Evolutionary conservation across 148 eudicot species (phyloP).

Genomic region (Rhododendron mucronatum): DNA sequence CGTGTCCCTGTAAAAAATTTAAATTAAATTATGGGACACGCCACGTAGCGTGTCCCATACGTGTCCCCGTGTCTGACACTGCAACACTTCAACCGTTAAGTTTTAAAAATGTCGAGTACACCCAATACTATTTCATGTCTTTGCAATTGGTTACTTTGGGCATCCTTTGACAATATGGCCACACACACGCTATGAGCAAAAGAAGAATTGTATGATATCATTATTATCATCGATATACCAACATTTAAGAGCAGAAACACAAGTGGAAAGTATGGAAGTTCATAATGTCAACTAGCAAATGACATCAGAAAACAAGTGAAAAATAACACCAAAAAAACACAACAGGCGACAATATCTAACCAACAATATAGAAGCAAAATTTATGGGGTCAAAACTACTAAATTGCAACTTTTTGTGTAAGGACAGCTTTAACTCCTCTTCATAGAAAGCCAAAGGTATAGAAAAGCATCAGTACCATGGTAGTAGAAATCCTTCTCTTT

Average conservation of each 20-base stretch:
- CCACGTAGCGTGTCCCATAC: too few species aligned
- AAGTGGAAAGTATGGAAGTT: background rate
- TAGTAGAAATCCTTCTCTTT: slow-evolving; percentile 42
- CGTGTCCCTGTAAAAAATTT: too few species aligned
- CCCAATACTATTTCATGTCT: background rate
- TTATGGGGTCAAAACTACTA: background rate
- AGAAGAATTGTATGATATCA: background rate
- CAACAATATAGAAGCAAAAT: background rate
- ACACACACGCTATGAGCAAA: background rate
- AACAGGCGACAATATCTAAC: background rate
- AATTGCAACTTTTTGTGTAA: background rate
- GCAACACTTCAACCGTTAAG: background rate
- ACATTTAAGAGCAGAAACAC: background rate
- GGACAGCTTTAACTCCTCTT: background rate
- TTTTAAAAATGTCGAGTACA: background rate
- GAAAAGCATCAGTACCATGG: slow-evolving; percentile 44
- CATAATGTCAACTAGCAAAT: background rate
- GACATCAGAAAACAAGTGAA: background rate
- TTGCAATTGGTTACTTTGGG: background rate
- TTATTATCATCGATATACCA: background rate
- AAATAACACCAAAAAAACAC: slow-evolving; percentile 2
- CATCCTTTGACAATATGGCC: background rate
- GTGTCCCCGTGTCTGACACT: too few species aligned
- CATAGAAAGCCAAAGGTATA: background rate
- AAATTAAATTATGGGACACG: too few species aligned